Conservation (phyloP, 164 flowering plant genomes). For the Vitis vinifera region DNA sequence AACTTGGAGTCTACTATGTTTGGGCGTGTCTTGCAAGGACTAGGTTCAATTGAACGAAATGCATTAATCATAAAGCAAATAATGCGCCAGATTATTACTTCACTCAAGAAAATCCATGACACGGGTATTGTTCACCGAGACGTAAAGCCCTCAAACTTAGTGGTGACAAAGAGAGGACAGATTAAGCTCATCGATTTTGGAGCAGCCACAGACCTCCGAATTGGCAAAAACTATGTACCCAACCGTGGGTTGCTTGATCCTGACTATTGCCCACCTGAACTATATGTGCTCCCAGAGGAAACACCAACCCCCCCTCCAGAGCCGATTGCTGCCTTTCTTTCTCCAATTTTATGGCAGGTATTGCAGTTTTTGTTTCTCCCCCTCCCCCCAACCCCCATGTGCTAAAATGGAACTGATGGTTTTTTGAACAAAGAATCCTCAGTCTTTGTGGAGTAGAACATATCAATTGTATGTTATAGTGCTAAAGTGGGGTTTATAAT, state of each 20-base stretch:
- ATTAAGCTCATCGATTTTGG: conserved; percentile 98
- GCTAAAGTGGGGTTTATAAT: conserved; percentile 8
- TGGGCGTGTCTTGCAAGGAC: conserved; percentile 76
- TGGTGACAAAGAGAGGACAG: conserved; percentile 83
- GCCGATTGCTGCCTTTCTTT: conserved; percentile 89
- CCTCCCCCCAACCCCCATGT: neutral
- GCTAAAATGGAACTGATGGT: neutral
- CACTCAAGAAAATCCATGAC: conserved; percentile 87
- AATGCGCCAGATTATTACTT: conserved; percentile 89
- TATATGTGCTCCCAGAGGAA: conserved; percentile 92
- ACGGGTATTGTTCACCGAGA: conserved; percentile 96
- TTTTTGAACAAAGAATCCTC: too few species aligned
- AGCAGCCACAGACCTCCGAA: conserved; percentile 92
- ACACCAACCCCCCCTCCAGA: conserved; percentile 97
- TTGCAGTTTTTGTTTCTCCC: neutral
- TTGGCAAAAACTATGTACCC: conserved; percentile 91
- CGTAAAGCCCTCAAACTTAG: conserved; percentile 94
- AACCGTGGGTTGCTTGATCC: conserved; percentile 79
- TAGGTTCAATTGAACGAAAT: conserved; percentile 60
- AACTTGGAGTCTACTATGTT: conserved; percentile 90
- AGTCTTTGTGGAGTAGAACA: too few species aligned
- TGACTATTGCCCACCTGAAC: conserved; percentile 93
- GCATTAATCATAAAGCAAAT: conserved; percentile 94
- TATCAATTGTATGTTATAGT: neutral
- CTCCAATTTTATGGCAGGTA: conserved; percentile 97